These are phyloP conservation scores for Aspergillus piperis DNA, from an alignment of 2,329 filamentous ascomycete genomes.

Conservation along the genomic window DNA sequence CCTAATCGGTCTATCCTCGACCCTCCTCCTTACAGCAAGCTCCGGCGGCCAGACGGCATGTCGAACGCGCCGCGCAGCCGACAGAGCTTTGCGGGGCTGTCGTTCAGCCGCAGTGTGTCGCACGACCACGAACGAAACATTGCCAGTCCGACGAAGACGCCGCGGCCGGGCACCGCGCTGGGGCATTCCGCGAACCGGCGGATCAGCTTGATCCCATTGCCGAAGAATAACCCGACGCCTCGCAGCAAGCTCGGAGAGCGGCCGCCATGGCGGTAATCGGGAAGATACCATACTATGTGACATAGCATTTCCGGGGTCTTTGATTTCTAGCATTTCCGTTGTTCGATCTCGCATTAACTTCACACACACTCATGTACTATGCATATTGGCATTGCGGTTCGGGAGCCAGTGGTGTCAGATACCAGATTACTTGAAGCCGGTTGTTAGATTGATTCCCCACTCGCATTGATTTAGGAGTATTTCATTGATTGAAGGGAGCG, in stretches of 20 bases:
- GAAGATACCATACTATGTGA: conserved; percentile 8
- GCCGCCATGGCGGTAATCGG: conserved; percentile 39
- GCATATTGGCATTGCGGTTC: conserved; percentile 14
- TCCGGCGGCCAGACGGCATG: conserved; percentile 32
- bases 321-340: conserved; percentile 11
- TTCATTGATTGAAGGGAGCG: neutral
- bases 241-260: conserved; percentile 32
- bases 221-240: conserved; percentile 35
- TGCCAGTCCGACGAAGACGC: conserved; percentile 31
- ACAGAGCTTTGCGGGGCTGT: conserved; percentile 40
- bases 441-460: conserved; percentile 24
- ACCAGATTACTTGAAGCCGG: conserved; percentile 18
- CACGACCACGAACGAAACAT: conserved; percentile 21
- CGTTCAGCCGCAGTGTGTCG: conserved; percentile 34
- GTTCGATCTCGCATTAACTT: conserved; percentile 17
- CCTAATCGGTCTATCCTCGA: conserved; percentile 35
- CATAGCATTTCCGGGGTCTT: conserved; percentile 21
- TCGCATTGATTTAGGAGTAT: conserved; percentile 17
- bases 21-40: conserved; percentile 46
- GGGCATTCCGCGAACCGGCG: conserved; percentile 42
- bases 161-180: conserved; percentile 42
- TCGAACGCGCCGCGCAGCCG: conserved; percentile 38
- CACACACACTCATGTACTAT: conserved; percentile 5
- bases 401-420: conserved; percentile 19
- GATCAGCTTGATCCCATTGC: conserved; percentile 44